Base-by-base conservation (phyloP, 225 moss, liverwort and hornwort genomes). In the Climacium dendroides region DNA sequence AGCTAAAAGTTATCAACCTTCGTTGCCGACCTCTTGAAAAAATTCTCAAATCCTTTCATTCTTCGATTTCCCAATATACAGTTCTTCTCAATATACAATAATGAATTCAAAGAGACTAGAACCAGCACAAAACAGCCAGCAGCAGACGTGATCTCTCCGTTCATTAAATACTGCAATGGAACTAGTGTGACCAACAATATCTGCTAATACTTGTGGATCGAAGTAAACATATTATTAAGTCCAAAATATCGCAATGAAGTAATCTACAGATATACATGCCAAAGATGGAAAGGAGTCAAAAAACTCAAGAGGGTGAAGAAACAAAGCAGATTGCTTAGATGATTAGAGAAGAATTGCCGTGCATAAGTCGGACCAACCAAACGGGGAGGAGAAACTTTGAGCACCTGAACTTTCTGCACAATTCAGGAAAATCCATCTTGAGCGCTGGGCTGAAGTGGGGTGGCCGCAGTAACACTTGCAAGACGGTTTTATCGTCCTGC, bases 351-450 rank as follows among this genome's bases (percentile, higher is more conserved):
- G 45, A 47, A 26, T n/a, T 50, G 19, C 28, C 20, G 39, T 24
- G 39, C 41, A 52, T 8, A 59, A 12, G 30, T 24, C 15, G 45
- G 24, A 61, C 25, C 64, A 67, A 54, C 29, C 61, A 70, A 74
- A 86, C 29, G 8, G 29, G n/a, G 7, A 86, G 54, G 54, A 73
- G 78, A 77, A 71, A 58, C 43, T 35, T 41, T 9, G 11, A 53
- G 57, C 43, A 96, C 97, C 97, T 97, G 93, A 95, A 98, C 83
- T 92, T 91, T 86, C 94, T 91, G 89, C 93, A 94, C 41, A 96
- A 84, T 73, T 94, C 96, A 54, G 98, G 93, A 53, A 98, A 92
- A 89, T 93, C 92, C 94, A 98, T 96, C 88, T 95, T 98, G 84
- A 96, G 95, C 52, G 88, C 88, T 53, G 89, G 88, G 57, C 89